phyloP scores from a whole-genome alignment of 495 filamentous ascomycete genomes.

The Penicillium macrosclerotiorum region DNA sequence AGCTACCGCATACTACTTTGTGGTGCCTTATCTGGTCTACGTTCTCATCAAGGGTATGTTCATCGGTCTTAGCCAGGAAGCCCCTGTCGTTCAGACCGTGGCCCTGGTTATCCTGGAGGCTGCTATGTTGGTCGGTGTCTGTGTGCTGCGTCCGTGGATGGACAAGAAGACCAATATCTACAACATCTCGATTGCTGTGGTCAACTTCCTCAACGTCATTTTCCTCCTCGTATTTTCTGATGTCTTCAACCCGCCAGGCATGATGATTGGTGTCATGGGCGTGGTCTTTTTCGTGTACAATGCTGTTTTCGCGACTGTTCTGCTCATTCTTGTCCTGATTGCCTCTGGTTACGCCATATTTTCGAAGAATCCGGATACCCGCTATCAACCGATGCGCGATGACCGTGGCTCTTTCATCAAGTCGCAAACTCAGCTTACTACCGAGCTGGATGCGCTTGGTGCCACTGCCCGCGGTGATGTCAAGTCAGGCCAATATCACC shows the following conservation, averaged over 20 bases:
- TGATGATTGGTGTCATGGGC: conserved; percentile 91
- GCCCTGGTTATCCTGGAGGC: conserved; percentile 85
- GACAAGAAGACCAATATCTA: conserved; percentile 98
- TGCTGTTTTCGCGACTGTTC: conserved; percentile 79
- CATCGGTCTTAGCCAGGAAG: conserved; percentile 75
- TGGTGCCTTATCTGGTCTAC: conserved; percentile 78
- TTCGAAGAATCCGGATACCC: conserved; percentile 92
- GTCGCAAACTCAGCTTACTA: conserved; percentile 84
- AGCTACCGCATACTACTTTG: conserved; percentile 95
- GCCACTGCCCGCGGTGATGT: conserved; percentile 85
- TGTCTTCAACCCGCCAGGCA: conserved; percentile 78
- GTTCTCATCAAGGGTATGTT: conserved; percentile 87
- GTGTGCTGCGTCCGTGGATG: conserved; percentile 91
- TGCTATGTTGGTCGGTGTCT: conserved; percentile 71
- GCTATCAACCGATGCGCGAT: conserved; percentile 96
- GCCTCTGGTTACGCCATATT: conserved; percentile 79
- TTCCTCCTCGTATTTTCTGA: conserved; percentile 83
- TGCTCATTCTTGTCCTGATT: conserved; percentile 83
- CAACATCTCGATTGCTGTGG: conserved; percentile 86
- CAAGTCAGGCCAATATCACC: conserved; percentile 66
- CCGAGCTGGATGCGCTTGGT: conserved; percentile 89
- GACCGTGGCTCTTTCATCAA: conserved; percentile 98
- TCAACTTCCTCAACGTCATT: conserved; percentile 90
- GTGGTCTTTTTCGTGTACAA: conserved; percentile 93
- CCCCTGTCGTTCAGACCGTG: conserved; percentile 77